Percentiles rank a stretch among this genome's conserved stretches.
Evolutionary conservation across 1,284 basidiomycete species (phyloP).

Genomic region (Phellopilus nigrolimitatus): DNA sequence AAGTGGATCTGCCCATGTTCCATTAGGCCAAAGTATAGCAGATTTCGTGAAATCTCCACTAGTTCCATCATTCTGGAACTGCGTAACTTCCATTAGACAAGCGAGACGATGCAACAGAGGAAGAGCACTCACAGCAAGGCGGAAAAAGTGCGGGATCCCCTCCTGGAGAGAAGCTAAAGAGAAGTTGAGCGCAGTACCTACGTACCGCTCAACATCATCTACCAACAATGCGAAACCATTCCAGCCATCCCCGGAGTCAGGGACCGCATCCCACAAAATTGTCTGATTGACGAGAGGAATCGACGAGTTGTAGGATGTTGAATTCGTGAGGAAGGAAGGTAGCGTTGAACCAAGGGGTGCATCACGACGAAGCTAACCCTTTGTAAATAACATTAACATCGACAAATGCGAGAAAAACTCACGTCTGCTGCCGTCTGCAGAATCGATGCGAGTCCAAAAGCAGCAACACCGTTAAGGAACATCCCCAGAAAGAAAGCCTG

Average conservation of each 20-base stretch:
- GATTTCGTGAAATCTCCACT: constrained; percentile 81
- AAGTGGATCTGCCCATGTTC: constrained; percentile 72
- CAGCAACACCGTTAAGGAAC: constrained; percentile 73
- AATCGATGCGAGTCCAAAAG: constrained; percentile 78
- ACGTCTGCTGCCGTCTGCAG: constrained; percentile 74
- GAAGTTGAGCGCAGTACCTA: constrained; percentile 61
- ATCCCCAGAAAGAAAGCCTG: constrained; percentile 81
- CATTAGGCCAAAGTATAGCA: constrained; percentile 74
- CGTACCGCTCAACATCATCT: constrained; percentile 80
- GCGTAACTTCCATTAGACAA: constrained; percentile 5
- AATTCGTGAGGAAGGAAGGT: constrained; percentile 71
- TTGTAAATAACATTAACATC: background rate
- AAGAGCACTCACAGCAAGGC: constrained; percentile 65
- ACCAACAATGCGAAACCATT: constrained; percentile 76
- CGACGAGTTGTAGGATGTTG: constrained; percentile 55
- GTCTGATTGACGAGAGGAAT: constrained; percentile 52
- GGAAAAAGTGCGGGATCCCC: constrained; percentile 75
- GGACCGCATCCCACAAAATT: constrained; percentile 60
- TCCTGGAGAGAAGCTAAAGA: constrained; percentile 58
- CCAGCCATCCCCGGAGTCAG: constrained; percentile 48
- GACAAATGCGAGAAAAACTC: constrained; percentile 25
- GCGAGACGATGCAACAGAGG: background rate
- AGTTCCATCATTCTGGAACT: constrained; percentile 51
- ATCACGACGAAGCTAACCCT: constrained; percentile 62
- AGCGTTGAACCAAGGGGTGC: constrained; percentile 65